Evolutionary conservation across 192 early-diverging fungal genomes (phyloP).

Genomic region (Piromyces sp.): DNA sequence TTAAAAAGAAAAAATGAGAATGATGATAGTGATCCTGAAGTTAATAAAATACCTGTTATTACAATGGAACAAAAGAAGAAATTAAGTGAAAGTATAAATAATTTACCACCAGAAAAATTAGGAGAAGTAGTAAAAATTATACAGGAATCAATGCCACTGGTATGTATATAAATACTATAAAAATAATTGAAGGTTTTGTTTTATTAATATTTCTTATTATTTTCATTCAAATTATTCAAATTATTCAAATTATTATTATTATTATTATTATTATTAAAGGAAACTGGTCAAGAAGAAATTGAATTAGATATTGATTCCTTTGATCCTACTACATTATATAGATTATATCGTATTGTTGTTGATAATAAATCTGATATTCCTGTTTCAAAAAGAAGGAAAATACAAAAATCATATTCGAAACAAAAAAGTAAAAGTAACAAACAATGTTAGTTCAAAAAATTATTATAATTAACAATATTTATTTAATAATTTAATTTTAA

Average conservation of each 20-base stretch:
- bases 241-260: no score
- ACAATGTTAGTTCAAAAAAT: neutral
- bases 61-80: conserved; percentile 64
- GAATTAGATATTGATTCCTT: conserved; percentile 90
- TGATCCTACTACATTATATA: conserved; percentile 60
- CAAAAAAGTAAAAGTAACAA: conserved; percentile 3
- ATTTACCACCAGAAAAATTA: conserved; percentile 40
- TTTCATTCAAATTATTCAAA: no score
- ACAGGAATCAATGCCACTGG: conserved; percentile 35
- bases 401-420: conserved; percentile 24
- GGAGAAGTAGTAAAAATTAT: conserved; percentile 58
- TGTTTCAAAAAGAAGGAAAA: conserved; percentile 30
- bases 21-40: neutral
- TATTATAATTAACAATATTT: no score
- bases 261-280: conserved; percentile 2
- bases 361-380: conserved; percentile 23
- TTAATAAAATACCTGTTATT: neutral
- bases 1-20: neutral
- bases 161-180: conserved; percentile 11
- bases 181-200: no score
- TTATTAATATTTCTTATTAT: no score
- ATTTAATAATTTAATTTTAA: no score
- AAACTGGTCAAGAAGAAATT: conserved; percentile 66
- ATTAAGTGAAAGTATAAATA: conserved; percentile 50
- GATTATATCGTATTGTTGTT: conserved; percentile 67